Conservation (phyloP, 306 rosid genomes). For the Senna siamea region DNA sequence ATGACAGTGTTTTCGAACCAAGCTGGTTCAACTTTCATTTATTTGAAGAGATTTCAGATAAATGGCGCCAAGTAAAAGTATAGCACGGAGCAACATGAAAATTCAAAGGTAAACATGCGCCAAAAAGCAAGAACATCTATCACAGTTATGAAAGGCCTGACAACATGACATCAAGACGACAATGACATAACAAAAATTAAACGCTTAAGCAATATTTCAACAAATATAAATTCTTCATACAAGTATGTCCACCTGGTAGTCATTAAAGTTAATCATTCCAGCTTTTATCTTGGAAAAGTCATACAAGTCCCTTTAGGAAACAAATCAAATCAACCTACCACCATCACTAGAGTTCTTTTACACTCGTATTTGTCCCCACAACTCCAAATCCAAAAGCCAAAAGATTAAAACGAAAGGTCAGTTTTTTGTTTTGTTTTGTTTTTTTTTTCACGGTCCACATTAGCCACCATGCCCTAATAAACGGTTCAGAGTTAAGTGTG, state of each 20-base stretch:
- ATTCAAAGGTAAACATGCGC: slow-evolving; percentile 41
- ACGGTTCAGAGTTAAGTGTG: not conserved
- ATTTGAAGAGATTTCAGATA: too few relatives aligned
- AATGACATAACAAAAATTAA: slow-evolving; percentile 44
- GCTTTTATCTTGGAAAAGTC: slow-evolving; percentile 34
- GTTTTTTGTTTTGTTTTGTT: not conserved
- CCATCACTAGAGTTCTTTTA: slow-evolving; percentile 33
- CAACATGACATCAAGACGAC: slow-evolving; percentile 20
- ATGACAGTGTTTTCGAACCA: slow-evolving; percentile 5
- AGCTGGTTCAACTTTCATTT: slow-evolving; percentile 2
- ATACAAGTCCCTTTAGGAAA: slow-evolving; percentile 20
- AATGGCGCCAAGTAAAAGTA: slow-evolving; percentile 41
- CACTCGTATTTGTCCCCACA: slow-evolving; percentile 36
- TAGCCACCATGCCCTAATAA: slow-evolving; percentile 17
- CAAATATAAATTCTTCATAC: not conserved
- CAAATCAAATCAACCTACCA: slow-evolving; percentile 11
- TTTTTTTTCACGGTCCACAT: slow-evolving; percentile 21
- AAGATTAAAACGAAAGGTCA: slow-evolving; percentile 20
- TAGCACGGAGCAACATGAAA: not conserved
- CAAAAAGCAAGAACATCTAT: slow-evolving; percentile 1
- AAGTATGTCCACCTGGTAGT: not conserved
- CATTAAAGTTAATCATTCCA: slow-evolving; percentile 36
- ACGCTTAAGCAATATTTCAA: slow-evolving; percentile 5
- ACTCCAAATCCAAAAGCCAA: not conserved
- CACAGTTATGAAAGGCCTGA: slow-evolving; percentile 26